phyloP scores from a whole-genome alignment of 176 grass and related monocot species.

The Musa troglodytarum region DNA sequence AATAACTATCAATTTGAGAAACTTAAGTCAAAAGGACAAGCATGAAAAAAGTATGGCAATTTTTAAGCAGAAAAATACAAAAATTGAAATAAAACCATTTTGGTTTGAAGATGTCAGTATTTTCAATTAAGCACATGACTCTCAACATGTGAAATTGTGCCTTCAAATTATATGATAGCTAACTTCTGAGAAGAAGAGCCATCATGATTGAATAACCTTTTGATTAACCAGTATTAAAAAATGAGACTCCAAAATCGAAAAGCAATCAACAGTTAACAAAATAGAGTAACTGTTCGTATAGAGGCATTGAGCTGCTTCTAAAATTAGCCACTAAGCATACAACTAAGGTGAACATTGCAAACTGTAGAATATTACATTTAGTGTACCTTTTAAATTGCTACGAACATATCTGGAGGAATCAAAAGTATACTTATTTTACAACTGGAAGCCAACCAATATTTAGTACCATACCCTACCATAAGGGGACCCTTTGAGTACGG shows the following conservation, averaged over 20 bases:
- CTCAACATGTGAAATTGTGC: background rate
- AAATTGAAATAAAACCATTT: no score
- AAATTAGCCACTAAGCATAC: background rate
- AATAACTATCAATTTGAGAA: background rate
- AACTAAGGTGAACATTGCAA: background rate
- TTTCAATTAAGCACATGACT: no score
- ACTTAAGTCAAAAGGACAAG: no score
- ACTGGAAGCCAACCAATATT: no score
- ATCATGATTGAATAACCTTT: no score
- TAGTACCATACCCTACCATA: no score
- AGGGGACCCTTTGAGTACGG: no score
- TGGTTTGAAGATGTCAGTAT: no score
- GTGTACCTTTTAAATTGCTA: background rate
- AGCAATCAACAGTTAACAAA: background rate
- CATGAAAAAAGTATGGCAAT: background rate
- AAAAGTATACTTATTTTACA: no score
- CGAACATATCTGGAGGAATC: no score
- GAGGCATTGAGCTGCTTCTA: background rate
- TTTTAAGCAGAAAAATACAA: background rate
- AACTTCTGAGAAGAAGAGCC: background rate
- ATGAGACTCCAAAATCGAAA: background rate
- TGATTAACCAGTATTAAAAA: background rate
- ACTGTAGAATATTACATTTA: background rate
- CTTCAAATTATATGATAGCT: background rate
- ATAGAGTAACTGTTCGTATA: background rate